A percentile compares a stretch with the other conserved stretches of the same genome.
Evolutionary conservation across 179 eudicot genomes (phyloP).

Genomic region (Vitellaria paradoxa): DNA sequence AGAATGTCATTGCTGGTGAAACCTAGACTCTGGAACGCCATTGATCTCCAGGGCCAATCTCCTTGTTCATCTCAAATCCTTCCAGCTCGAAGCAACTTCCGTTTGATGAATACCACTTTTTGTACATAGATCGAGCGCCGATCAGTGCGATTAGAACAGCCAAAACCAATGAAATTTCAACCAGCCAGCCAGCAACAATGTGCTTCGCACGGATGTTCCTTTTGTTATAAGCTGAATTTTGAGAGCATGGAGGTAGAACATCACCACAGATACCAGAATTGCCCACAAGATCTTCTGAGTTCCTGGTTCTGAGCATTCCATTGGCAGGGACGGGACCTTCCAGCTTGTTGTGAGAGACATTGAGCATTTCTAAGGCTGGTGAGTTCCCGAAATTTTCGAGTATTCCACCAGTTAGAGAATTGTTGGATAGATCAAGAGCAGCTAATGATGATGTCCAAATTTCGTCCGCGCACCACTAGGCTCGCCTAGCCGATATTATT

Average conservation of each 20-base stretch:
- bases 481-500: too few relatives aligned
- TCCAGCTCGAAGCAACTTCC: constrained; percentile 63
- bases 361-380: constrained; percentile 75
- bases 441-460: too few relatives aligned
- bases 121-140: constrained; percentile 45
- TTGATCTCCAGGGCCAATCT: constrained; percentile 89
- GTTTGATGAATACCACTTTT: constrained; percentile 51
- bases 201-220: constrained; percentile 44
- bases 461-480: too few relatives aligned
- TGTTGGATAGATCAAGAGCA: constrained; percentile 77
- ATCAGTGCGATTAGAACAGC: constrained; percentile 40
- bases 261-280: constrained; percentile 78
- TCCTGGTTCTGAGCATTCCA: constrained; percentile 73
- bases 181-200: constrained; percentile 57
- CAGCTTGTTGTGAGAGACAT: constrained; percentile 77
- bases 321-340: constrained; percentile 75
- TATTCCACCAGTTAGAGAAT: constrained; percentile 64
- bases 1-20: constrained; percentile 72
- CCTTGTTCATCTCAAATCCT: constrained; percentile 44
- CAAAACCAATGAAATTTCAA: constrained; percentile 50
- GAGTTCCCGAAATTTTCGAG: constrained; percentile 76
- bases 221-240: constrained; percentile 20
- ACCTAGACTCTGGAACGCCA: constrained; percentile 86
- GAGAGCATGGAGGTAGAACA: constrained; percentile 72
- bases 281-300: constrained; percentile 65